Evolutionary conservation across 1,284 basidiomycete species (phyloP).

Genomic region (Trichosporon ovoides): DNA sequence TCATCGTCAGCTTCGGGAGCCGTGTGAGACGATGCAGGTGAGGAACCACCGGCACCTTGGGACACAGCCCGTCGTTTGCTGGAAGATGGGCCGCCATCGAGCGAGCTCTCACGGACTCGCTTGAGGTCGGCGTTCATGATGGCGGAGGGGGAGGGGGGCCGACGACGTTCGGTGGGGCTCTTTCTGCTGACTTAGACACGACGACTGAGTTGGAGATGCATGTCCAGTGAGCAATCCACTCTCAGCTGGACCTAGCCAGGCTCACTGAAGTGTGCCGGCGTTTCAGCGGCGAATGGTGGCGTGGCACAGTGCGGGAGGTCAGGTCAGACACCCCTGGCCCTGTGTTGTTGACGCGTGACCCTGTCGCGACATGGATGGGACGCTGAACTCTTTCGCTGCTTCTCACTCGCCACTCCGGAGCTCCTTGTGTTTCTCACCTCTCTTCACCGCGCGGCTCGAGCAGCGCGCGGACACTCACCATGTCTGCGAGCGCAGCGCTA

Average conservation of each 20-base stretch:
- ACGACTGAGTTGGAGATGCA: not conserved
- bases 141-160: not conserved
- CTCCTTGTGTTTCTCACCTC: not conserved
- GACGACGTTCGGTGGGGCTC: not conserved
- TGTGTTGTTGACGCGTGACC: constrained; percentile 3
- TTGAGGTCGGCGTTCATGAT: constrained; percentile 47
- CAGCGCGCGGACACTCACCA: constrained; percentile 3
- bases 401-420: not conserved
- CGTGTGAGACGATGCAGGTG: constrained; percentile 13
- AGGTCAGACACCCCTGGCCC: not conserved
- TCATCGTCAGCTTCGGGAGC: constrained; percentile 27
- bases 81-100: constrained; percentile 31
- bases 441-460: constrained; percentile 3
- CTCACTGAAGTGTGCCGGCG: not conserved
- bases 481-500: constrained; percentile 8
- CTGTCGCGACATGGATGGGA: not conserved
- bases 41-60: constrained; percentile 12
- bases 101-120: constrained; percentile 38
- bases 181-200: constrained; percentile 8
- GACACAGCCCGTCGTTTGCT: constrained; percentile 34
- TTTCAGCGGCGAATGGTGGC: constrained; percentile 4
- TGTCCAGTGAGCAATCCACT: not conserved
- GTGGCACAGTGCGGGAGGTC: constrained; percentile 2
- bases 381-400: not conserved
- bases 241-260: not conserved